Evolutionary conservation across 2,329 filamentous ascomycete genomes (phyloP), one percentile per base, ranked within the genome.

Genomic region (Scedosporium boydii): DNA sequence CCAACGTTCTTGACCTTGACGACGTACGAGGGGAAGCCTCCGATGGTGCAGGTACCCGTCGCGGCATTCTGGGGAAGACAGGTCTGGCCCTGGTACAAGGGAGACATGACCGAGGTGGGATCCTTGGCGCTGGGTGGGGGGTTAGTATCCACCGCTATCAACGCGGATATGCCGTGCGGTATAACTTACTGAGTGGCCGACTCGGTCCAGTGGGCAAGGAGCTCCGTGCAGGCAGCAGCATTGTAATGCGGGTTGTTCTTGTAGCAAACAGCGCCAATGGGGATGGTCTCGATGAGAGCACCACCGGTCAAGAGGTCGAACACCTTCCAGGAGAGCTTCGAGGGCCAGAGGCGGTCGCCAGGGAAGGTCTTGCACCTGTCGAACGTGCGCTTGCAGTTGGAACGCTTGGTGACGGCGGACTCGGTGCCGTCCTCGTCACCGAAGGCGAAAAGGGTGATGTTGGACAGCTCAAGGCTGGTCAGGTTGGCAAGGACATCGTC

Each of bases 251-350:
- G 66, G 63, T 70, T 73, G 51, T 70, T 66, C 10, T 71, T 61
- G 60, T 87, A 83, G 67, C 84, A 87, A 0, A 78, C 72, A 1
- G 77, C 70, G 0, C 76, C 84, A 2, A 85, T 67, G 0, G 85
- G 84, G 2, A 79, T 71, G 0, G 80, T 84, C n/a, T 77, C 74
- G 53, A 87, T 74, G 38, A 87, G 72, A 4, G 72, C 73, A 1
- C 81, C 82, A 23, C 74, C 72, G 1, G 86, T 72, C 1, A 82
- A 78, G 16, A 69, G 61, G 67, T 87, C 85, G 61, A 87, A 77
- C 0, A 67, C 62, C 6, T 71, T 66, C 84, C 84, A 87, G 6
- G 70, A 69, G 1, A 67, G 53, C 0, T 66, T 23, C 0, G 71
- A 70, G 0, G 85, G 85, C 83, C 84, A 88, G 68, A 76, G 78